Evolutionary conservation across 2,329 filamentous ascomycete species (phyloP).

Genomic region (Lachnellula occidentalis): DNA sequence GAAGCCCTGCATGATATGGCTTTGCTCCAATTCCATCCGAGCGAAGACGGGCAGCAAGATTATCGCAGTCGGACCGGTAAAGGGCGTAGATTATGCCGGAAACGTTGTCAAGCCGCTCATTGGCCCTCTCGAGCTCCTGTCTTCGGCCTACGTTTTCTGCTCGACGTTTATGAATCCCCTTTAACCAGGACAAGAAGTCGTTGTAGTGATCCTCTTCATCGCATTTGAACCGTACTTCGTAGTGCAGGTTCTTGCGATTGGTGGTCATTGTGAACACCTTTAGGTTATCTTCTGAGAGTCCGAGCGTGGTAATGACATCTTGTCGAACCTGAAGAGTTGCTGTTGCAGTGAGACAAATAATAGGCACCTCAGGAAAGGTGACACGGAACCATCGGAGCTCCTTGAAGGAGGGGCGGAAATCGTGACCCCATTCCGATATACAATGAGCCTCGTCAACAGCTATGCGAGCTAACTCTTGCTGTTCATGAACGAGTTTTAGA

Average conservation of each 20-base stretch:
- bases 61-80: conserved; percentile 69
- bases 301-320: conserved; percentile 76
- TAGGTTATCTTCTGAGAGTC: conserved; percentile 57
- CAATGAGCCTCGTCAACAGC: conserved; percentile 95
- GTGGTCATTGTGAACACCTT: conserved; percentile 80
- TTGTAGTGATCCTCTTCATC: conserved; percentile 68
- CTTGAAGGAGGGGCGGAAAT: conserved; percentile 92
- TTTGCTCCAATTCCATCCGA: conserved; percentile 66
- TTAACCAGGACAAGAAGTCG: conserved; percentile 73
- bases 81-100: conserved; percentile 77
- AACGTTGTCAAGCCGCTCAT: conserved; percentile 57
- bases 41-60: conserved; percentile 59
- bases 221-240: conserved; percentile 79
- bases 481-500: conserved; percentile 67
- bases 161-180: conserved; percentile 64
- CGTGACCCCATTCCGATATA: conserved; percentile 97
- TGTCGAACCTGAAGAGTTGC: conserved; percentile 73
- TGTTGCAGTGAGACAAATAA: conserved; percentile 90
- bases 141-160: conserved; percentile 49
- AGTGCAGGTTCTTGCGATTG: conserved; percentile 78
- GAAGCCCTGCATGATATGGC: conserved; percentile 66
- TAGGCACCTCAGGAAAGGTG: conserved; percentile 76
- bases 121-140: conserved; percentile 48
- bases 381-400: conserved; percentile 79
- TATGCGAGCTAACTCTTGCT: conserved; percentile 79